These are phyloP conservation scores for Penicillium sp. DNA, from an alignment of 2,329 filamentous ascomycete species.

Conservation along the genomic window DNA sequence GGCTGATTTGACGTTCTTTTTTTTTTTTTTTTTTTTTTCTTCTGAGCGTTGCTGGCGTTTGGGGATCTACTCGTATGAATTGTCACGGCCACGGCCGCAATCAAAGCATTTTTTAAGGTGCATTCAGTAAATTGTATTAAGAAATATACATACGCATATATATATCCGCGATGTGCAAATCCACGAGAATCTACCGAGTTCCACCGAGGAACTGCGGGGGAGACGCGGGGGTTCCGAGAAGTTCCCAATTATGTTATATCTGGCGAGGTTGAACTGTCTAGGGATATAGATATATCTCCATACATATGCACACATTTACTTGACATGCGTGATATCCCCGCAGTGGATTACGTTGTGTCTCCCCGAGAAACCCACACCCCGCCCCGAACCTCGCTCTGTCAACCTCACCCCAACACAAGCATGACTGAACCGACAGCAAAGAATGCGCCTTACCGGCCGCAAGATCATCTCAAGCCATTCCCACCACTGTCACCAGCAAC, in stretches of 20 bases:
- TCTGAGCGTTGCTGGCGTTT: slow-evolving; percentile 7
- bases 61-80: neutral
- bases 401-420: neutral
- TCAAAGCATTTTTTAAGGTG: neutral
- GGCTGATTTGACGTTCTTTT: slow-evolving; percentile 32
- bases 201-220: slow-evolving; percentile 11
- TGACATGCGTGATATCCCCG: slow-evolving; percentile 2
- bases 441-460: neutral
- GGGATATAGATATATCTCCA: neutral
- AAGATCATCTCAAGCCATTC: slow-evolving; percentile 9
- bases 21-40: neutral
- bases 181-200: slow-evolving; percentile 14
- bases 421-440: slow-evolving; percentile 3
- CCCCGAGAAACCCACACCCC: slow-evolving; percentile 3
- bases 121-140: neutral
- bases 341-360: slow-evolving; percentile 8
- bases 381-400: slow-evolving; percentile 3
- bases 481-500: neutral
- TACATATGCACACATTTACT: neutral
- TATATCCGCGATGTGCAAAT: neutral
- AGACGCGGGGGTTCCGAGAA: slow-evolving; percentile 6
- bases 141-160: neutral
- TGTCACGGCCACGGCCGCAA: neutral
- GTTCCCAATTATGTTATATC: neutral
- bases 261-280: neutral